Conservation (phyloP, 202 grass and related monocot species). For the Schoenoplectus tabernaemontani region DNA sequence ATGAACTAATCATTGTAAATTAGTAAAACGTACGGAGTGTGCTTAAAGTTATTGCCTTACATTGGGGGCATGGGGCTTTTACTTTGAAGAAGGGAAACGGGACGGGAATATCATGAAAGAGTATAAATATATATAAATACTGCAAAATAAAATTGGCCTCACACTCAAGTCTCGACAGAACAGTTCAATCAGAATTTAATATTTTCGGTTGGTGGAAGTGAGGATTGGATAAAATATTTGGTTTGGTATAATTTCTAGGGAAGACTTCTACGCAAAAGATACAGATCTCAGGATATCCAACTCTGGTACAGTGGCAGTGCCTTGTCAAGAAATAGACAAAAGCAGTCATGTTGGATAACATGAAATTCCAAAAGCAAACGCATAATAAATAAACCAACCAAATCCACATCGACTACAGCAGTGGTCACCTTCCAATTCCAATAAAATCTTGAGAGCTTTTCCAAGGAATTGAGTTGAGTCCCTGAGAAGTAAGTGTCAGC, state of each 20-base stretch:
- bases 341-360: background rate
- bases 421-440: background rate
- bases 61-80: background rate
- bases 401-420: background rate
- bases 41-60: background rate
- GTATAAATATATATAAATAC: background rate
- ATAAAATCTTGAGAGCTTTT: background rate
- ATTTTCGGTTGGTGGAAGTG: background rate
- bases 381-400: background rate
- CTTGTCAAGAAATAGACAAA: constrained; percentile 12
- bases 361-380: background rate
- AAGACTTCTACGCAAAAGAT: constrained; percentile 11
- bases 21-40: background rate
- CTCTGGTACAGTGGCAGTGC: background rate
- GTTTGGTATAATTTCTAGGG: background rate
- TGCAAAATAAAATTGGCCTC: background rate
- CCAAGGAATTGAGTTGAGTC: background rate
- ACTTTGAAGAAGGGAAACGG: background rate
- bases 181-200: constrained; percentile 12
- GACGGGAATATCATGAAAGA: too few relatives aligned
- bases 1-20: too few relatives aligned
- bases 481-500: background rate
- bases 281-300: background rate
- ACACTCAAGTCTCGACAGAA: background rate
- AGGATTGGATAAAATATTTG: background rate